Evolutionary conservation across 306 rosid genomes (phyloP).

Genomic region (Gleditsia sinensis): DNA sequence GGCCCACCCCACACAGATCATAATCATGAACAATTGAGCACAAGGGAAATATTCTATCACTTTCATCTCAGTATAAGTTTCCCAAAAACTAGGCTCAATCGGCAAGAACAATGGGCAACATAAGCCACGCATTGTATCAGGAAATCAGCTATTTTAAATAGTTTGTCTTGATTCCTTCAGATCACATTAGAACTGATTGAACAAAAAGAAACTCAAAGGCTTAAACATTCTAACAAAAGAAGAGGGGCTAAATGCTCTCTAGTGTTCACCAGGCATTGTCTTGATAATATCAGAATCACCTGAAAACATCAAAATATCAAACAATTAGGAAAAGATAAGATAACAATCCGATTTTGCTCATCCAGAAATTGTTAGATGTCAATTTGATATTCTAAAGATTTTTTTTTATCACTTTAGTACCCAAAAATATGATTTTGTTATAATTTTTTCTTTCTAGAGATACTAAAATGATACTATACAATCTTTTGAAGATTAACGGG

Average conservation of each 20-base stretch:
- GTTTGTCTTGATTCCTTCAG: neutral
- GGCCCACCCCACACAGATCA: neutral
- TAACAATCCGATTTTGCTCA: no score
- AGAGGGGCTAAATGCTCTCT: neutral
- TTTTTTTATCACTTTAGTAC: no score
- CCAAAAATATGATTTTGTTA: no score
- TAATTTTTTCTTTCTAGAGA: no score
- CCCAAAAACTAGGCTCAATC: neutral
- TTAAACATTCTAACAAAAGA: neutral
- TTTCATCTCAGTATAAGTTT: neutral
- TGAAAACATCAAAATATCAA: conserved; percentile 19
- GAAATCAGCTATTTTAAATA: neutral
- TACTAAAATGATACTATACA: no score
- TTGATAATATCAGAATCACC: conserved; percentile 47
- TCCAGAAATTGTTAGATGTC: no score
- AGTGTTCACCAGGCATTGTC: conserved; percentile 53
- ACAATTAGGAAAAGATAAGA: neutral
- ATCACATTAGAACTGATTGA: neutral
- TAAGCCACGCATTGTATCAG: neutral
- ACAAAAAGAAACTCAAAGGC: neutral
- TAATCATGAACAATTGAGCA: neutral
- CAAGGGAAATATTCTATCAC: neutral
- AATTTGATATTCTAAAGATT: no score
- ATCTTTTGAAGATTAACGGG: no score
- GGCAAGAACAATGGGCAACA: neutral